These are phyloP conservation scores for Myxozyma sirexii DNA, from an alignment of 805 yeast species.

Conservation along the genomic window DNA sequence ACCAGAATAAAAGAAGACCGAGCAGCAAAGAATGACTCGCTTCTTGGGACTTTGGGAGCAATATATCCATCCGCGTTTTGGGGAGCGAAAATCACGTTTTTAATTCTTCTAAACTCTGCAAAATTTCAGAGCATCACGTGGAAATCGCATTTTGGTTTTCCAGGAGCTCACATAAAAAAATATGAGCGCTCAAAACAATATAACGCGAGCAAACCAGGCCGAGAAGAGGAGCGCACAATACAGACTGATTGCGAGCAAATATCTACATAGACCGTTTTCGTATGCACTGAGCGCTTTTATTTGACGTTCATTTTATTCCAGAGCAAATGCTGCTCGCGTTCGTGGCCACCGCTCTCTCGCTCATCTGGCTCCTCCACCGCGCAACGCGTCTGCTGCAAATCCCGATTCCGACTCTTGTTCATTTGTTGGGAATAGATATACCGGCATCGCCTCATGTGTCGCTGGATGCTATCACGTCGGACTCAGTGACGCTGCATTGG, in stretches of 20 bases:
- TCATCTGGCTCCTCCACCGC: slow-evolving; percentile 43
- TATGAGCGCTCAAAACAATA: too few relatives aligned
- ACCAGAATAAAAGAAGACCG: background rate
- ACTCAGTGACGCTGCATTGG: slow-evolving; percentile 43
- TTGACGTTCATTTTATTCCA: background rate
- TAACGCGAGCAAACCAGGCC: too few relatives aligned
- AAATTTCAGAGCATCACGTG: too few relatives aligned
- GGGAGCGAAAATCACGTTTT: too few relatives aligned
- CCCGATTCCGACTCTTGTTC: slow-evolving; percentile 42
- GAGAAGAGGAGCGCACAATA: too few relatives aligned
- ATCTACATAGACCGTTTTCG: too few relatives aligned
- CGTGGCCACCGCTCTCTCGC: slow-evolving; percentile 39
- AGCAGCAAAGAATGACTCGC: background rate
- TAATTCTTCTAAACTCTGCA: too few relatives aligned
- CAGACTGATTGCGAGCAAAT: too few relatives aligned
- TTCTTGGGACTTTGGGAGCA: background rate
- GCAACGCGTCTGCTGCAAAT: slow-evolving; percentile 42
- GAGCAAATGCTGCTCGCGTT: slow-evolving; percentile 32
- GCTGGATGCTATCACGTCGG: slow-evolving; percentile 40
- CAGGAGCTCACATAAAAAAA: too few relatives aligned
- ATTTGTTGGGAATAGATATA: slow-evolving; percentile 43
- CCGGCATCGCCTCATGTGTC: slow-evolving; percentile 43
- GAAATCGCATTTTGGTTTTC: too few relatives aligned
- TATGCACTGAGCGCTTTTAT: too few relatives aligned
- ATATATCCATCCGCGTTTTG: too few relatives aligned